Conservation (phyloP, 345 rosid species). For the Zanthoxylum bungeanum region DNA sequence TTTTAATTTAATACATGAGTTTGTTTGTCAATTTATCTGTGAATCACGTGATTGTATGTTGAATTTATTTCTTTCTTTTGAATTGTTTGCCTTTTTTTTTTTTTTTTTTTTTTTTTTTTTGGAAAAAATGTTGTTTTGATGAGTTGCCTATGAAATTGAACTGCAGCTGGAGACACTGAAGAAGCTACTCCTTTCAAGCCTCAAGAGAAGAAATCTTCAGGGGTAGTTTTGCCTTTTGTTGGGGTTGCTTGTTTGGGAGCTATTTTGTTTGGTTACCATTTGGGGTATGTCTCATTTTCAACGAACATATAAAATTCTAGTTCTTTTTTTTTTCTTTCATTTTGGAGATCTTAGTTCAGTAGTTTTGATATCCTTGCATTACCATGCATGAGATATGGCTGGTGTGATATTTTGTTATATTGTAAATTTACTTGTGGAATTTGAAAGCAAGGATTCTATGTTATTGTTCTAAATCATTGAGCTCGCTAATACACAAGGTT, state of each 20-base stretch:
- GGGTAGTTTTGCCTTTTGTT: conserved; percentile 81
- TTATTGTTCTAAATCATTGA: neutral
- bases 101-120: neutral
- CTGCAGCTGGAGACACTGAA: conserved; percentile 67
- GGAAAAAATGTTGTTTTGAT: neutral
- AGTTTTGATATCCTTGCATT: neutral
- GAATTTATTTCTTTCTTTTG: neutral
- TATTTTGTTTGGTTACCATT: conserved; percentile 91
- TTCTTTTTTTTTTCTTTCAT: neutral
- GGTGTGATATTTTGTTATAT: neutral
- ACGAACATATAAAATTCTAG: neutral
- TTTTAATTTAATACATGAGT: neutral
- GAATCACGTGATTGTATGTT: neutral
- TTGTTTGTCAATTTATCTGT: neutral
- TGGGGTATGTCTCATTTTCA: conserved; percentile 55
- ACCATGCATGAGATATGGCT: neutral
- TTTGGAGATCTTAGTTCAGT: neutral
- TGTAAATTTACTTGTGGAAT: neutral
- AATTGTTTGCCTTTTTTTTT: neutral
- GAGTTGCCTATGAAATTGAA: conserved; percentile 14
- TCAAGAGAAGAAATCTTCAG: conserved; percentile 52
- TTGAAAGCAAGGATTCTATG: neutral
- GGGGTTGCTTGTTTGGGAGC: conserved; percentile 98
- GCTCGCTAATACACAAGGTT: neutral
- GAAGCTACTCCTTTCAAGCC: conserved; percentile 48